phyloP scores from a whole-genome alignment of 129 eudicot species.

The Arctium lappa region DNA sequence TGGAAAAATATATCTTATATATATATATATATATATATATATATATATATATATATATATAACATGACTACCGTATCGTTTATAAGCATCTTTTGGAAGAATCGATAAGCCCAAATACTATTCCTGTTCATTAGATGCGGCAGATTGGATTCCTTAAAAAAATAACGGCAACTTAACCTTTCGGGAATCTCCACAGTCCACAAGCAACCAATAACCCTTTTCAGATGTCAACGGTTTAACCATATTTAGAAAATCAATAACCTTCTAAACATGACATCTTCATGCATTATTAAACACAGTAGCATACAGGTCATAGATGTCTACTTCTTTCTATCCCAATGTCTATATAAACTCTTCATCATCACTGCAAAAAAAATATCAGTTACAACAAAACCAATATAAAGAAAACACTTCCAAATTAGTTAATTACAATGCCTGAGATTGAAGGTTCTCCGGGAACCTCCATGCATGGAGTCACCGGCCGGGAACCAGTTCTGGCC shows the following conservation, averaged over 20 bases:
- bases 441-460: constrained; percentile 38
- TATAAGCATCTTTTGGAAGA: no score
- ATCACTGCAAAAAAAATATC: not conserved
- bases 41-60: no score
- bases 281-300: not conserved
- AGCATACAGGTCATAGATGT: not conserved
- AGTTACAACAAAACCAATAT: not conserved
- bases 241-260: not conserved
- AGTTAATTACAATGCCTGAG: constrained; percentile 24
- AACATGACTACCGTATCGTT: not conserved
- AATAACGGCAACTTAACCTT: not conserved
- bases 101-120: no score
- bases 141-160: no score
- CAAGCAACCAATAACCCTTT: not conserved
- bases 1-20: no score
- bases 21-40: no score
- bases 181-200: not conserved
- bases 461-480: constrained; percentile 59
- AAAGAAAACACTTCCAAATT: not conserved
- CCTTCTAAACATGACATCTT: not conserved
- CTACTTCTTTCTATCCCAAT: not conserved
- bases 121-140: no score
- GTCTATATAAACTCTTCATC: not conserved
- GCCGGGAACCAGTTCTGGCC: constrained; percentile 39
- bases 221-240: constrained; percentile 6